Evolutionary conservation across 2,329 filamentous ascomycete species (phyloP), one percentile per base, ranked within the genome.

Genomic region (Nothophaeocryptopus gaeumannii): DNA sequence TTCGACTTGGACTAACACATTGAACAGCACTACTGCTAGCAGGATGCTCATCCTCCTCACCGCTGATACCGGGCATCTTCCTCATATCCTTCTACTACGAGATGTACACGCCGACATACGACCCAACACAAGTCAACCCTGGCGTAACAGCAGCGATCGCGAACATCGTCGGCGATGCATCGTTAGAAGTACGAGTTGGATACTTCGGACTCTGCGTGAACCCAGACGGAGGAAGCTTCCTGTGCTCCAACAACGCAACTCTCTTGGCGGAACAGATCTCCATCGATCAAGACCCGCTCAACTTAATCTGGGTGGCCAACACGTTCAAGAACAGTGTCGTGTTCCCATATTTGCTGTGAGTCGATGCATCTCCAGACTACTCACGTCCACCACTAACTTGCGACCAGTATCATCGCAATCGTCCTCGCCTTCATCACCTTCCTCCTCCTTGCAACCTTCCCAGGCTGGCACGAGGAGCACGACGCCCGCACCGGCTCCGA

Each of bases 301-400:
- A 99, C 71, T 76, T 99, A 64, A 91, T 99, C 63, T 99, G 92
- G 93, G 82, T 99, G 47, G 92, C 93, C 16, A 85, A 86, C 62
- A 95, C 95, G 59, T 99, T 99, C 76, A 97, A 97, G 72, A 90
- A 97, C 71, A 92, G 91, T 73, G 93, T 99, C 68, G 92, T 99
- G 38, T 99, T 99, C 69, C 93, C 93, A 8, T 99, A 97, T 67
- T 76, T 99, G 14, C 85, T 99, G 87, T 93, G 71, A 77, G 88
- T 60, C 16, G 7, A 26, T 39, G 13, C 12, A 9, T 30, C n/a
- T 34, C 30, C 30, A n/a, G 3, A 29, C 11, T 16, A 8, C 11
- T 12, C 1, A 1, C 5, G 32, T 3, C 10, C 11, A 8, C 20
- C 15, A 29, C 45, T 62, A 29, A 64, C 45, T 5, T 26, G 8